A percentile compares a stretch with the other conserved stretches of the same genome.
Conservation (phyloP, 192 early-diverging fungal genomes). For the Kickxella alabastrina region DNA sequence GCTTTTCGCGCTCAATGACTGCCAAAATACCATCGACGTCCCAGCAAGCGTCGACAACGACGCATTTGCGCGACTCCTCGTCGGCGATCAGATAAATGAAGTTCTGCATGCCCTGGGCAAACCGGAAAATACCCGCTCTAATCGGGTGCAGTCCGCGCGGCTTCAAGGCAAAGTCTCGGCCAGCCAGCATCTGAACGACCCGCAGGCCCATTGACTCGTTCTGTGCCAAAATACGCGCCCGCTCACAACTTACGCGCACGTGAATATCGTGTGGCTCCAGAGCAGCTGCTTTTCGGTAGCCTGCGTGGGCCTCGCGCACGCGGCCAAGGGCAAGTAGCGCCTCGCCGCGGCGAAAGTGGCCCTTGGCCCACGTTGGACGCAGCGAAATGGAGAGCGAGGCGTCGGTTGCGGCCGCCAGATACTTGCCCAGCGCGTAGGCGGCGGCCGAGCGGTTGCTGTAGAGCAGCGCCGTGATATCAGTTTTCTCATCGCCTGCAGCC, state of each 20-base stretch:
- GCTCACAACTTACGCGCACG: conserved; percentile 51
- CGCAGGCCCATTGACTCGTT: conserved; percentile 57
- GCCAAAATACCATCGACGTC: conserved; percentile 80
- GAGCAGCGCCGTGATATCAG: conserved; percentile 40
- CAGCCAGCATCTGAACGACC: conserved; percentile 66
- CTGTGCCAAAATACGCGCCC: conserved; percentile 55
- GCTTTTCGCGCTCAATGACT: conserved; percentile 54
- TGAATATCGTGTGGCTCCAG: conserved; percentile 54
- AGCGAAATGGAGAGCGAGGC: conserved; percentile 17
- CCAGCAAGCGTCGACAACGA: conserved; percentile 93
- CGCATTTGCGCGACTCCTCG: conserved; percentile 59
- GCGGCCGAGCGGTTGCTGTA: conserved; percentile 45
- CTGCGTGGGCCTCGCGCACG: conserved; percentile 50
- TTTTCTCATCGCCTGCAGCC: conserved; percentile 16
- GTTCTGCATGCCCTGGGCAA: conserved; percentile 80
- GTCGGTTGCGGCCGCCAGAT: conserved; percentile 36
- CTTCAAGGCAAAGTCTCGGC: conserved; percentile 64
- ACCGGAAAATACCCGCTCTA: conserved; percentile 69
- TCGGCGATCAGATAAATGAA: conserved; percentile 81
- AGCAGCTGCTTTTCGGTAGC: conserved; percentile 42
- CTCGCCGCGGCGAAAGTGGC: conserved; percentile 61
- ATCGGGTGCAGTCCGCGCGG: conserved; percentile 62
- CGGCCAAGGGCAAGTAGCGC: conserved; percentile 52
- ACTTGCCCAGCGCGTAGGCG: conserved; percentile 37
- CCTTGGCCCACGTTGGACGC: conserved; percentile 52